Evolutionary conservation across 1,284 basidiomycete genomes (phyloP).

Genomic region (Microbotryum silenes-acaulis): DNA sequence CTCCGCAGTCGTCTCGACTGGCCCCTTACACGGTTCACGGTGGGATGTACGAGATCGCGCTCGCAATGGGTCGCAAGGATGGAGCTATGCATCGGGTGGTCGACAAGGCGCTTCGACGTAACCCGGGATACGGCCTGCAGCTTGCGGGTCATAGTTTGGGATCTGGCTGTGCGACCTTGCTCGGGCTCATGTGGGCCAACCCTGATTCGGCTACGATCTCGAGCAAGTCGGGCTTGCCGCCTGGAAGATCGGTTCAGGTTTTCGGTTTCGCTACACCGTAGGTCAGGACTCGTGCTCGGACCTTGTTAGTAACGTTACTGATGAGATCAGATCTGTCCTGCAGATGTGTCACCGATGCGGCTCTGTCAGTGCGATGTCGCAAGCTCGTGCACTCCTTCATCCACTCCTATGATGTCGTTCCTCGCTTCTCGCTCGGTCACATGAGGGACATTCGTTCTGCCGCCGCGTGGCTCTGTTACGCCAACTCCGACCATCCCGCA

Average conservation of each 20-base stretch:
- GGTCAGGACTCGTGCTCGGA: constrained; percentile 36
- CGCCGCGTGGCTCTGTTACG: constrained; percentile 65
- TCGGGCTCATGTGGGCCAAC: constrained; percentile 79
- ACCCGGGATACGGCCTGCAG: constrained; percentile 57
- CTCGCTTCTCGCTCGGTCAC: constrained; percentile 65
- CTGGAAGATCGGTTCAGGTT: constrained; percentile 58
- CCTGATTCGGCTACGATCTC: constrained; percentile 62
- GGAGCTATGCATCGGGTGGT: constrained; percentile 70
- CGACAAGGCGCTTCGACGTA: constrained; percentile 56
- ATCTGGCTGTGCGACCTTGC: constrained; percentile 67
- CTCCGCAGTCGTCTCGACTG: not conserved
- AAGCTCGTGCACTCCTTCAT: constrained; percentile 59
- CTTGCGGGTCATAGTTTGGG: constrained; percentile 72
- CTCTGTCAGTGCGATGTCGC: constrained; percentile 50
- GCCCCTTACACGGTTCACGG: constrained; percentile 54
- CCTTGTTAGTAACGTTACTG: constrained; percentile 6
- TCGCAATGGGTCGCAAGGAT: constrained; percentile 64
- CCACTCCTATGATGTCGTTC: constrained; percentile 72
- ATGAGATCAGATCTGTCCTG: not conserved
- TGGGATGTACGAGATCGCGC: constrained; percentile 69
- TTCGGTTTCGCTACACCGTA: constrained; percentile 75
- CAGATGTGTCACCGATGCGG: constrained; percentile 55
- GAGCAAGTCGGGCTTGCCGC: constrained; percentile 50
- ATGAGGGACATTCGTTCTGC: constrained; percentile 64
- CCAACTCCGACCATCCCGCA: constrained; percentile 46